Evolutionary conservation across 2,329 filamentous ascomycete species (phyloP).

Genomic region (Byssochlamys sp.): DNA sequence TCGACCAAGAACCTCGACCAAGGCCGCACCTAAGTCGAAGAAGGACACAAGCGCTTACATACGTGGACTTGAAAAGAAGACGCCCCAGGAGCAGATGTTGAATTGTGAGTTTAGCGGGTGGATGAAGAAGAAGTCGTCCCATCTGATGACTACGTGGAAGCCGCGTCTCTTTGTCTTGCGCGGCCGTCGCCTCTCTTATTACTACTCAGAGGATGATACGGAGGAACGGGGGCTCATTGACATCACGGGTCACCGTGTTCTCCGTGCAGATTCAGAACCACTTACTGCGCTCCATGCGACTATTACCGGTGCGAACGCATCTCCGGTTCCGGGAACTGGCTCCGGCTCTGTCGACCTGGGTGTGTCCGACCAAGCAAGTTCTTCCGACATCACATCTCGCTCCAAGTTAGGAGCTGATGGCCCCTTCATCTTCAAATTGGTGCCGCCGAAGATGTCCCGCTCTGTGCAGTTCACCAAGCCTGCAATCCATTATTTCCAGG

Average conservation of each 20-base stretch:
- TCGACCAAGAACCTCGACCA: slow-evolving; percentile 43
- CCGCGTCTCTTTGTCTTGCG: slow-evolving; percentile 89
- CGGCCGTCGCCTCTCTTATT: slow-evolving; percentile 84
- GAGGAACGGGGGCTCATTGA: slow-evolving; percentile 94
- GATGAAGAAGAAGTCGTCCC: slow-evolving; percentile 99
- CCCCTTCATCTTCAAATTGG: slow-evolving; percentile 96
- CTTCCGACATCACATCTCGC: slow-evolving; percentile 21
- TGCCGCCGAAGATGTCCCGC: slow-evolving; percentile 76
- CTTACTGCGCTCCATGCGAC: slow-evolving; percentile 85
- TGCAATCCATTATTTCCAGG: slow-evolving; percentile 93
- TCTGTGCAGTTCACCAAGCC: slow-evolving; percentile 97
- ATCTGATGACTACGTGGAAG: slow-evolving; percentile 96
- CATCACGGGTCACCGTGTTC: slow-evolving; percentile 92
- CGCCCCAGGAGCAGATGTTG: slow-evolving; percentile 71
- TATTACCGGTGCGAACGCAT: slow-evolving; percentile 72
- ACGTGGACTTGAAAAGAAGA: slow-evolving; percentile 70
- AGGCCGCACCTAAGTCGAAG: slow-evolving; percentile 58
- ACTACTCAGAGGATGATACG: slow-evolving; percentile 84
- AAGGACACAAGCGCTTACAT: slow-evolving; percentile 92
- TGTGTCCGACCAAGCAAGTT: slow-evolving; percentile 22
- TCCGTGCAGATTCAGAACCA: slow-evolving; percentile 83
- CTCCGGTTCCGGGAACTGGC: slow-evolving; percentile 48
- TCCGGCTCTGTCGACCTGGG: slow-evolving; percentile 27
- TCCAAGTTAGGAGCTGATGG: slow-evolving; percentile 45
- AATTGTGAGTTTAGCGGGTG: slow-evolving; percentile 89